Conservation (phyloP, 1,284 basidiomycete genomes). For the Tilletia setariae region DNA sequence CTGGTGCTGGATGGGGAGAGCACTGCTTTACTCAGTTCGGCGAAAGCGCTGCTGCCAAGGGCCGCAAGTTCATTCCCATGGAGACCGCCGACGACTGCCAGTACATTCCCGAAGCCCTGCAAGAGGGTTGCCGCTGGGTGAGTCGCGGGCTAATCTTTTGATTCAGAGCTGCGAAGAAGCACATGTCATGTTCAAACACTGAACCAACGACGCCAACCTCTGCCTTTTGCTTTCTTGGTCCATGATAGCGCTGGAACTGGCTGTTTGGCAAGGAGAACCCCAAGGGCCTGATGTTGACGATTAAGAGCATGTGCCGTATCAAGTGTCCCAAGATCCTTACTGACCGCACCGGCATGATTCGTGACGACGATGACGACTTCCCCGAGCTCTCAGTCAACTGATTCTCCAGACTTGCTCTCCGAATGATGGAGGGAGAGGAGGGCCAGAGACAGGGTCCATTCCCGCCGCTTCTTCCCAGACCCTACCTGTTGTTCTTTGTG, state of each 20-base stretch:
- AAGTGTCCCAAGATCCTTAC: constrained; percentile 10
- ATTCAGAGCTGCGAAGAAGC: background rate
- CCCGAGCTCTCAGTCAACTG: background rate
- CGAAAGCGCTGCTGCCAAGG: background rate
- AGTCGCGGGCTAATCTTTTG: background rate
- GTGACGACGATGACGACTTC: background rate
- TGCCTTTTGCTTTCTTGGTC: background rate
- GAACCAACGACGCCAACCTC: too few species aligned
- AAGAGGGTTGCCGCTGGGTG: constrained; percentile 7
- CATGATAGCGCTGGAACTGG: background rate
- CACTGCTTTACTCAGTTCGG: background rate
- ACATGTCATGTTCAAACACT: background rate
- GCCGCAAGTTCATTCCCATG: background rate
- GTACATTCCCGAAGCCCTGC: background rate
- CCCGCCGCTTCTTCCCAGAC: too few species aligned
- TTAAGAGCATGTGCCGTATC: constrained; percentile 4
- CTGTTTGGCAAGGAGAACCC: background rate
- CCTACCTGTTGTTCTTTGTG: too few species aligned
- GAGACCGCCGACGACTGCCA: background rate
- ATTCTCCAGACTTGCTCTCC: background rate
- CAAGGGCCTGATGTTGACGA: background rate
- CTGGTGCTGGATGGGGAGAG: background rate
- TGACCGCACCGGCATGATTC: background rate
- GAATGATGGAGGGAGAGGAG: too few species aligned
- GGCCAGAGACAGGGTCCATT: too few species aligned